Evolutionary conservation across 2,329 filamentous ascomycete species (phyloP), one percentile per base, ranked within the genome.

Genomic region (Elsinoe arachidis): DNA sequence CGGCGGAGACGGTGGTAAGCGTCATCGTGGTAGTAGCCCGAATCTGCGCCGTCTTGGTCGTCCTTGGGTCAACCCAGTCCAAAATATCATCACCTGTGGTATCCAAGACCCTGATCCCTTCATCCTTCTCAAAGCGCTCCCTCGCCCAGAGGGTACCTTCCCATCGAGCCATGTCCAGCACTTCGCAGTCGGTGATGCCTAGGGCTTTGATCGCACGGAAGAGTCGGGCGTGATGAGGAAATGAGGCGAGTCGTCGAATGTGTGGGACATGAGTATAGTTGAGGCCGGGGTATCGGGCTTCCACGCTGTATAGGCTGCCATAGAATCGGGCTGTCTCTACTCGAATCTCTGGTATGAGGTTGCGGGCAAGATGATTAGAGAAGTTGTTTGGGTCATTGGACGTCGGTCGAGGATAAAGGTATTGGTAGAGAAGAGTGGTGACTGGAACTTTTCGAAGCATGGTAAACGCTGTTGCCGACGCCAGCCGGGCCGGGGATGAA

Each of bases 141-240:
- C 90, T 85, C 60, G 88, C 88, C 87, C 87, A 91, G 61, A 85
- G 83, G 9, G 87, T 91, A 58, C 87, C 87, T 73, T 91, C 87
- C 87, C 87, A 92, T 66, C 87, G 85, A 59, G 87, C 90, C 67
- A 91, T 76, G 51, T 77, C 76, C 56, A 82, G 78, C 63, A 92
- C 88, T 68, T 92, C 87, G 64, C 76, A 74, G 58, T 81, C 74
- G 6, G 87, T 92, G 38, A 91, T 76, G 43, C 78, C 78, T 21
- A 91, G 77, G 23, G 72, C 74, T 70, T 90, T 86, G 65, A 92
- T 90, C 26, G 87, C 86, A 39, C 83, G 81, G 70, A 92, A 91
- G 11, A 92, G 79, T 58, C 84, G 81, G 61, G 83, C 79, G 70
- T 92, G 87, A 81, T 88, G 89, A 14, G 80, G 81, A 77, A 86